These are phyloP conservation scores for Cladosporium sp. DNA, from an alignment of 2,329 filamentous ascomycete species.

Conservation along the genomic window DNA sequence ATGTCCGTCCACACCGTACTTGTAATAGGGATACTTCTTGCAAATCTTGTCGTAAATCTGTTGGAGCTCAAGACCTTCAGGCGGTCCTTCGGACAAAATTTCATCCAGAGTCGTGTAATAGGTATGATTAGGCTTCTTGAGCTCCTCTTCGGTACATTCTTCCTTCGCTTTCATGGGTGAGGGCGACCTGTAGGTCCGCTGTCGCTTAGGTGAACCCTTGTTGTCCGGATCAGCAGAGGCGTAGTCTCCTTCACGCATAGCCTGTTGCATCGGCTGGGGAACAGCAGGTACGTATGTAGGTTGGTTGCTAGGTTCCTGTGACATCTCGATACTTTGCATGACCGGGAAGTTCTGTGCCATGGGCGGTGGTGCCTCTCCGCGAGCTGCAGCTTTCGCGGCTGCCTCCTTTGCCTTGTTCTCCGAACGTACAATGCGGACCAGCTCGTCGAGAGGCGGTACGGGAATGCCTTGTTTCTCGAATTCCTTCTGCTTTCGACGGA, in stretches of 20 bases:
- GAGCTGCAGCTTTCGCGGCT: slow-evolving; percentile 30
- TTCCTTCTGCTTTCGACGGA: slow-evolving; percentile 41
- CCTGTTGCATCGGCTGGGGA: slow-evolving; percentile 9
- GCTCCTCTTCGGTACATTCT: slow-evolving; percentile 72
- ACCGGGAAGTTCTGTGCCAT: slow-evolving; percentile 33
- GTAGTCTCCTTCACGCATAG: slow-evolving; percentile 15
- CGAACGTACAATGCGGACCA: slow-evolving; percentile 38
- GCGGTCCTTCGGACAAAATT: slow-evolving; percentile 58
- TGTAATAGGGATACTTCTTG: slow-evolving; percentile 65
- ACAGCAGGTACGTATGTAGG: slow-evolving; percentile 18
- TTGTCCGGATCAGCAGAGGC: slow-evolving; percentile 7
- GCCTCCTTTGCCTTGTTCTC: slow-evolving; percentile 42
- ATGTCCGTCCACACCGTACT: slow-evolving; percentile 59
- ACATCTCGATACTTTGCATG: slow-evolving; percentile 33
- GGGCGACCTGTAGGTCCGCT: slow-evolving; percentile 58
- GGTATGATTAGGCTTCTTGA: slow-evolving; percentile 67
- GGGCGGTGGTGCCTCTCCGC: slow-evolving; percentile 32
- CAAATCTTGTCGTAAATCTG: slow-evolving; percentile 67
- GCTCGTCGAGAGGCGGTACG: slow-evolving; percentile 33
- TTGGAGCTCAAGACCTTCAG: slow-evolving; percentile 62
- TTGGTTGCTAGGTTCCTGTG: background rate
- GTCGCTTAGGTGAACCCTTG: slow-evolving; percentile 41
- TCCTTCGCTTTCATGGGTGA: slow-evolving; percentile 64
- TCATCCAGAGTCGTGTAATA: slow-evolving; percentile 67
- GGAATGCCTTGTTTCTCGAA: slow-evolving; percentile 37